These are phyloP conservation scores for Dendrothele bispora DNA, from an alignment of 768 basidiomycete genomes.

Conservation along the genomic window DNA sequence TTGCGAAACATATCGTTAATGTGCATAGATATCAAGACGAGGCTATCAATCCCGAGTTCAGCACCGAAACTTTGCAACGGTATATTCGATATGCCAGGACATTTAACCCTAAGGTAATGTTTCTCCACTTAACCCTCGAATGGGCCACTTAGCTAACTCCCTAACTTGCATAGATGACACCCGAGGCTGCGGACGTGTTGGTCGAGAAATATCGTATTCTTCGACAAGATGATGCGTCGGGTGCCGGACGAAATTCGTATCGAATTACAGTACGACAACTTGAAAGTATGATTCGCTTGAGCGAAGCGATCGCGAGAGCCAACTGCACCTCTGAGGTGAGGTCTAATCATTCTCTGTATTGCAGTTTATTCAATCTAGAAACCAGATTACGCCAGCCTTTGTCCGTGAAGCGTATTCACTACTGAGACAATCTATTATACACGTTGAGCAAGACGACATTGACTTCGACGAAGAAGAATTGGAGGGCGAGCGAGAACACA, in stretches of 20 bases:
- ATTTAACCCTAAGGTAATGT: constrained; percentile 89
- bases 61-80: constrained; percentile 92
- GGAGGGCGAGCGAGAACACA: constrained; percentile 49
- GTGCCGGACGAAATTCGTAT: constrained; percentile 88
- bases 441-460: constrained; percentile 98
- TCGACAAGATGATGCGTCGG: constrained; percentile 89
- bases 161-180: constrained; percentile 74
- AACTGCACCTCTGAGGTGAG: constrained; percentile 91
- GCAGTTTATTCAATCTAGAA: not conserved
- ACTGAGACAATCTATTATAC: constrained; percentile 95
- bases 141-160: constrained; percentile 9
- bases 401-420: constrained; percentile 95
- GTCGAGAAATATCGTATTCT: constrained; percentile 94
- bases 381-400: constrained; percentile 89
- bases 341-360: constrained; percentile 6
- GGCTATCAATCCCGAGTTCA: constrained; percentile 95
- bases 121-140: not conserved
- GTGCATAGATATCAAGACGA: constrained; percentile 95
- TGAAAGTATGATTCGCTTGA: constrained; percentile 97
- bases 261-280: constrained; percentile 97
- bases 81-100: constrained; percentile 98
- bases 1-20: constrained; percentile 96
- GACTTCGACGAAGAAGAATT: constrained; percentile 94
- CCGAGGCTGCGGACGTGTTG: constrained; percentile 87
- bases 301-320: constrained; percentile 95